phyloP scores from a whole-genome alignment of 805 yeast genomes.

The Pichia deserticola region DNA sequence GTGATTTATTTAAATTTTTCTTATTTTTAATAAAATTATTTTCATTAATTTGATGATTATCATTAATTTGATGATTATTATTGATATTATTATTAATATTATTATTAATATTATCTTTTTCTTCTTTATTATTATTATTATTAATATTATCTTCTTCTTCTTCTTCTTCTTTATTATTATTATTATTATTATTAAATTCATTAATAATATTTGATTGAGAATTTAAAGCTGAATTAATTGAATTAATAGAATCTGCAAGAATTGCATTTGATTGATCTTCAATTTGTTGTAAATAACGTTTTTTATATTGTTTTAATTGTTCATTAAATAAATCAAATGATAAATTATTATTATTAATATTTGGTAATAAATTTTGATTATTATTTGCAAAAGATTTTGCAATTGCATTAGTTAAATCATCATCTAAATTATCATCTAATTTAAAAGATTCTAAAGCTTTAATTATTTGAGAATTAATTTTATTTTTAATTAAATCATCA shows the following conservation, averaged over 20 bases:
- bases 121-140: too few relatives aligned
- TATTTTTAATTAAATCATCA: conserved; percentile 11
- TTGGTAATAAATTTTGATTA: conserved; percentile 5
- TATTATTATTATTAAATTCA: too few relatives aligned
- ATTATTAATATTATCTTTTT: too few relatives aligned
- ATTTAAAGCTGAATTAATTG: not conserved
- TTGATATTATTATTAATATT: too few relatives aligned
- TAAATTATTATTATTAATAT: not conserved
- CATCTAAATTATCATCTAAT: conserved; percentile 15
- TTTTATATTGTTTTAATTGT: conserved; percentile 2
- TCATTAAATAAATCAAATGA: conserved; percentile 1
- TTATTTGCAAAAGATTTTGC: conserved; percentile 13
- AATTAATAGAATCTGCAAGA: not conserved
- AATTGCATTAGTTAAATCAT: conserved; percentile 17
- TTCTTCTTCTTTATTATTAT: too few relatives aligned
- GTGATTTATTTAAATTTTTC: too few relatives aligned
- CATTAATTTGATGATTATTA: too few relatives aligned
- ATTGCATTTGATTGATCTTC: not conserved
- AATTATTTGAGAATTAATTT: conserved; percentile 17
- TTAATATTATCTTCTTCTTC: too few relatives aligned
- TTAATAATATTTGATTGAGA: too few relatives aligned
- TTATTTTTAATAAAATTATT: too few relatives aligned
- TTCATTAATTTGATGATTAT: too few relatives aligned
- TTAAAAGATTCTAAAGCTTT: conserved; percentile 20
- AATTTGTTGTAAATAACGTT: not conserved